These are phyloP conservation scores for Alternaria gansuensis DNA, from an alignment of 2,329 filamentous ascomycete species.

Conservation along the genomic window DNA sequence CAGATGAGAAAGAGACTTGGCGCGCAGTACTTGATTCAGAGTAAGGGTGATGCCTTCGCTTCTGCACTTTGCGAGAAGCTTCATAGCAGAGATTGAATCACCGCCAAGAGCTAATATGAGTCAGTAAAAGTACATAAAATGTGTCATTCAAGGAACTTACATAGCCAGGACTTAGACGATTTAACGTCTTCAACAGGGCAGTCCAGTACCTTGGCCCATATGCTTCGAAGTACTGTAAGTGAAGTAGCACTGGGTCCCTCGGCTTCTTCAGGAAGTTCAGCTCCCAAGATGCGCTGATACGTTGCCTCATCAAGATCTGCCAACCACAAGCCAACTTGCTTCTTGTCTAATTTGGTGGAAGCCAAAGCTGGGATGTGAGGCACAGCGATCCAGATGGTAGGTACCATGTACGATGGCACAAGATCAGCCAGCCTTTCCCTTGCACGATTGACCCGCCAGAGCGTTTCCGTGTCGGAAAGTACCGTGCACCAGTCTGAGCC, in stretches of 20 bases:
- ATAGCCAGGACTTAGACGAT: conserved; percentile 42
- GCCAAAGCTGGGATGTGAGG: conserved; percentile 42
- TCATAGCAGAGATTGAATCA: conserved; percentile 48
- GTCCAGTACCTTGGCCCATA: conserved; percentile 58
- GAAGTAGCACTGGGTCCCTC: conserved; percentile 25
- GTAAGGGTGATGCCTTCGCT: conserved; percentile 45
- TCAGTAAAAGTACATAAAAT: conserved; percentile 12
- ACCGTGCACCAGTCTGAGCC: conserved; percentile 39
- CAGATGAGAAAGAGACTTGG: conserved; percentile 45
- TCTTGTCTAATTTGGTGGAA: conserved; percentile 46
- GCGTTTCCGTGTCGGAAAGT: conserved; percentile 43
- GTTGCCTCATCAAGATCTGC: conserved; percentile 52
- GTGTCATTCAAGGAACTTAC: conserved; percentile 26
- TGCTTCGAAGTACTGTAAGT: conserved; percentile 35
- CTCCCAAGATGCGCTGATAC: conserved; percentile 54
- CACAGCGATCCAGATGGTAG: conserved; percentile 50
- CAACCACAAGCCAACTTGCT: conserved; percentile 56
- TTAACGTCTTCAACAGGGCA: conserved; percentile 41
- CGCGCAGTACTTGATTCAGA: conserved; percentile 45
- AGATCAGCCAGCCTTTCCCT: conserved; percentile 41
- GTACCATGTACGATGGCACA: conserved; percentile 47
- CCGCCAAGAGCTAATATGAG: conserved; percentile 39
- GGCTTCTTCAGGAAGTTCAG: conserved; percentile 41
- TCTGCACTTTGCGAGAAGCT: conserved; percentile 43
- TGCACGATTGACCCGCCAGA: conserved; percentile 43